phyloP scores from a whole-genome alignment of 1,284 basidiomycete species.

The Fomitopsis palustris region DNA sequence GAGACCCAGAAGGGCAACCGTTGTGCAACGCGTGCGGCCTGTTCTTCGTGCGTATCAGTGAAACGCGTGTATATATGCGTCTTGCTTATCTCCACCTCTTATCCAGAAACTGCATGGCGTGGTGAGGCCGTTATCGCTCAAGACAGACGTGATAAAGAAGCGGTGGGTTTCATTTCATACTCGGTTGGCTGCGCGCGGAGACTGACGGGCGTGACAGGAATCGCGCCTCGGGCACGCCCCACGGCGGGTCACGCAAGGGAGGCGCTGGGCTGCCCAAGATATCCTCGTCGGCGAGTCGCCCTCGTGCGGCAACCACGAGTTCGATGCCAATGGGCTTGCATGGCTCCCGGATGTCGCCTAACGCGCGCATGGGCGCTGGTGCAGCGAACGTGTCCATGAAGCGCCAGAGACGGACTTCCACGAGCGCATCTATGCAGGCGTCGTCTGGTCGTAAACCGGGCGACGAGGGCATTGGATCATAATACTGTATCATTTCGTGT shows the following conservation, averaged over 20 bases:
- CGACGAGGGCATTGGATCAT: constrained; percentile 30
- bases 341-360: constrained; percentile 37
- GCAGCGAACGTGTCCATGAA: constrained; percentile 57
- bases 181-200: neutral
- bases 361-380: constrained; percentile 27
- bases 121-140: constrained; percentile 88
- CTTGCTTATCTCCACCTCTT: constrained; percentile 10
- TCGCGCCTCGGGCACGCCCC: constrained; percentile 70
- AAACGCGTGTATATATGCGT: constrained; percentile 4
- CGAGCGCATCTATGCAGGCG: constrained; percentile 37
- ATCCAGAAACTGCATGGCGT: constrained; percentile 91
- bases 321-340: constrained; percentile 44
- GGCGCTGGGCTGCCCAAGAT: constrained; percentile 61
- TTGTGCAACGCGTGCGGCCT: constrained; percentile 90
- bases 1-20: constrained; percentile 94
- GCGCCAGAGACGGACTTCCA: constrained; percentile 74
- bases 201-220: constrained; percentile 45
- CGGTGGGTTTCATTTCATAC: constrained; percentile 51
- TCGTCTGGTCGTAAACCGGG: constrained; percentile 33
- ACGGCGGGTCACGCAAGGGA: constrained; percentile 59
- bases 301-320: constrained; percentile 60
- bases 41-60: constrained; percentile 70
- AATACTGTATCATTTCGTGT: constrained; percentile 18
- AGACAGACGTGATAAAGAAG: constrained; percentile 98
- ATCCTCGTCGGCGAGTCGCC: constrained; percentile 62